Conservation (phyloP, 1,284 basidiomycete species). For the Afroboletus lepidellus region DNA sequence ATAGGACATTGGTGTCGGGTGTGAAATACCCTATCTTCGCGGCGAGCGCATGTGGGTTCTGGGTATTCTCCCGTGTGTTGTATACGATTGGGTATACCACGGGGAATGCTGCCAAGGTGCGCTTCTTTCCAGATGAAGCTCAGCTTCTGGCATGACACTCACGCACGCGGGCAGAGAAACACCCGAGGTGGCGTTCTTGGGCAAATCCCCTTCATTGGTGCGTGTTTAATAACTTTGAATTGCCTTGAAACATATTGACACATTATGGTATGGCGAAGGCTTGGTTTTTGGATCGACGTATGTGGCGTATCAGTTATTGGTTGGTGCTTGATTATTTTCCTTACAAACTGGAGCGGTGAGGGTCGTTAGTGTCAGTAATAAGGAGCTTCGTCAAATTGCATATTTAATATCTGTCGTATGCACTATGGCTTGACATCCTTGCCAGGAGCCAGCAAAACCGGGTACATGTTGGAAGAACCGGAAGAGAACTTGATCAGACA, state of each 20-base stretch:
- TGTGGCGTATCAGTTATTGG: slow-evolving; percentile 2
- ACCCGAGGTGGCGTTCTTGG: slow-evolving; percentile 19
- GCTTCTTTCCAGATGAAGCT: background rate
- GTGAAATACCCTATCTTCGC: slow-evolving; percentile 34
- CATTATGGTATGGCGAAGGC: background rate
- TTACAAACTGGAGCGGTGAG: too few species aligned
- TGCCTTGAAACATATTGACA: background rate
- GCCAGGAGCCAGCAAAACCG: too few species aligned
- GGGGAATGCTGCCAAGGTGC: slow-evolving; percentile 32
- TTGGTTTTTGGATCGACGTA: slow-evolving; percentile 9
- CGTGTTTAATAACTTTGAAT: background rate
- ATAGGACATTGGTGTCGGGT: slow-evolving; percentile 34
- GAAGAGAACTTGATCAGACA: too few species aligned
- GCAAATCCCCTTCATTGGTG: slow-evolving; percentile 13
- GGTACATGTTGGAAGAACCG: too few species aligned
- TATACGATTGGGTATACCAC: slow-evolving; percentile 35
- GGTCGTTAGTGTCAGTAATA: too few species aligned
- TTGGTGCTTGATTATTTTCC: background rate
- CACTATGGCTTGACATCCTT: too few species aligned
- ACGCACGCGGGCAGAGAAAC: slow-evolving; percentile 13
- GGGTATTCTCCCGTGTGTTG: slow-evolving; percentile 35
- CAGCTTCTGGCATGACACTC: background rate
- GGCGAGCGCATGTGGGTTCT: slow-evolving; percentile 30
- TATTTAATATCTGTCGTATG: too few species aligned
- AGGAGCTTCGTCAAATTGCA: too few species aligned